These are phyloP conservation scores for Endoconidiophora polonica DNA, from an alignment of 2,329 filamentous ascomycete genomes.

Conservation along the genomic window DNA sequence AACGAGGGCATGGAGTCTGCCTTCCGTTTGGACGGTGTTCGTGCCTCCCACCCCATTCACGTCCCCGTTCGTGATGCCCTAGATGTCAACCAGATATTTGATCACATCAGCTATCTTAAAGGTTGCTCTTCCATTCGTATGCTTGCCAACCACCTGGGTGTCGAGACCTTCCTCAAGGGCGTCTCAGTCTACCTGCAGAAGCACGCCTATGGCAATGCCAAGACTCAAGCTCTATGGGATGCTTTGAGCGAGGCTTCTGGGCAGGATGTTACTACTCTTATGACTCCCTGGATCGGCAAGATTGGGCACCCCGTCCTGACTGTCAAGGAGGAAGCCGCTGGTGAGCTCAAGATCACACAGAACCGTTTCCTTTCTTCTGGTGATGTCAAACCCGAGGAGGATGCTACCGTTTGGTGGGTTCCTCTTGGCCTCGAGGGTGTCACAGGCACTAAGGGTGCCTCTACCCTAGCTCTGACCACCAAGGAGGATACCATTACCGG, in stretches of 20 bases:
- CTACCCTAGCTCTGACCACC: slow-evolving; percentile 50
- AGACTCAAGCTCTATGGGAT: slow-evolving; percentile 79
- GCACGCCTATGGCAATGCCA: slow-evolving; percentile 79
- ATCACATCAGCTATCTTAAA: slow-evolving; percentile 91
- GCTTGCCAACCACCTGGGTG: slow-evolving; percentile 78
- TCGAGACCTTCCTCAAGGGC: slow-evolving; percentile 76
- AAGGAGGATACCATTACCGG: slow-evolving; percentile 64
- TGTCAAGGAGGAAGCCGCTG: slow-evolving; percentile 66
- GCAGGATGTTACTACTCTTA: slow-evolving; percentile 69
- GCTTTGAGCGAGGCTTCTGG: slow-evolving; percentile 77
- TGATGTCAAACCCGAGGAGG: slow-evolving; percentile 79
- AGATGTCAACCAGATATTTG: slow-evolving; percentile 96
- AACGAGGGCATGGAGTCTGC: slow-evolving; percentile 88
- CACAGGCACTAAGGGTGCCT: slow-evolving; percentile 41
- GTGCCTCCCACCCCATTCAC: slow-evolving; percentile 89
- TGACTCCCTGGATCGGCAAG: slow-evolving; percentile 89
- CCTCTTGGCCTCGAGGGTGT: slow-evolving; percentile 74
- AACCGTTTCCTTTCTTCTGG: slow-evolving; percentile 81
- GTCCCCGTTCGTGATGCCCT: slow-evolving; percentile 86
- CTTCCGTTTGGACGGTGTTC: slow-evolving; percentile 74
- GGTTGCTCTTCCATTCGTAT: slow-evolving; percentile 94
- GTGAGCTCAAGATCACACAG: slow-evolving; percentile 69
- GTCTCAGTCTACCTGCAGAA: slow-evolving; percentile 79
- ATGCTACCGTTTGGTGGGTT: slow-evolving; percentile 89
- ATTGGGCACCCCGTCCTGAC: slow-evolving; percentile 89